Evolutionary conservation across 495 filamentous ascomycete genomes (phyloP), one percentile per base, ranked within the genome.

Genomic region (Articulospora tetracladia): DNA sequence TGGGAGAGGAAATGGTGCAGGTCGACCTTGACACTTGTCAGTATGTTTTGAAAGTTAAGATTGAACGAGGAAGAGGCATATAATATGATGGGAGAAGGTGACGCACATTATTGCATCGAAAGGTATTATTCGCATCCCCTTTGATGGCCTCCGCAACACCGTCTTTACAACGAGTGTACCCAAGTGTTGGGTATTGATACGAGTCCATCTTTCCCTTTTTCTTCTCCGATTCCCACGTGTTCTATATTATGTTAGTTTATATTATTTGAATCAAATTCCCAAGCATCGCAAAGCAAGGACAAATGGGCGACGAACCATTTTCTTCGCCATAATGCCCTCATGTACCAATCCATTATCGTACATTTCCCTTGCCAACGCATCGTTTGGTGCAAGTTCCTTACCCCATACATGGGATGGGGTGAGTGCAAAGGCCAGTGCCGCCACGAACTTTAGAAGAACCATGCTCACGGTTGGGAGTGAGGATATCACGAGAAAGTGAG

Each of bases 1-100:
- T 85, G 83, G 28, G 67, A 70, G 30, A 74, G 61, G 66, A 86
- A 86, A 64, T 81, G 76, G 66, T 78, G 79, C 46, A 83, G 70
- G 65, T 86, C 81, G 27, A 69, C 53, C 62, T 44, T 3, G 3
- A 3, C 17, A 3, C 3, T 44, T 44, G 15, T 44, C n/a, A 44
- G 39, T 44, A 7, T 66, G 23, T 12, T 11, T 19, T n/a, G 0
- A 17, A 55, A 62, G 22, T 44, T 48, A 4, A 8, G 0, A 7
- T 20, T 10, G 1, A 27, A 26, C 6, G 15, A 34, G 30, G 30
- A 34, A 34, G 15, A 6, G 15, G 7, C 30, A 34, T 34, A 12
- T 26, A 15, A 47, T 12, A 26, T 1, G 24, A 48, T 11, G 32
- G 1, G 10, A 22, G 41, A 1, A 3, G 26, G 23, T 12, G n/a